Percentiles rank a stretch among this genome's conserved stretches.
Evolutionary conservation across 805 yeast species (phyloP).

Genomic region (Yamadazyma tumulicola): DNA sequence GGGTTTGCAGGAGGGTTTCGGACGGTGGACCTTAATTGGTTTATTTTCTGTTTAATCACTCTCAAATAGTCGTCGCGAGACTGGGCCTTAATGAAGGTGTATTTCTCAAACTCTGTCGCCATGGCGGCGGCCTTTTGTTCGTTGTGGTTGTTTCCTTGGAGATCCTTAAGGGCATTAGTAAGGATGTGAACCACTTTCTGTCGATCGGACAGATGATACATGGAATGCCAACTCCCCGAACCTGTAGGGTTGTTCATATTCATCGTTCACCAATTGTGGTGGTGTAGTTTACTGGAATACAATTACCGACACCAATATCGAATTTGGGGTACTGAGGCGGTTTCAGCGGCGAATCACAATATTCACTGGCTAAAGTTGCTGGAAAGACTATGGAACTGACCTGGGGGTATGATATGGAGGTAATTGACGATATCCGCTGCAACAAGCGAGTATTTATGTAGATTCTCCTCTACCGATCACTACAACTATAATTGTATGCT

Average conservation of each 20-base stretch:
- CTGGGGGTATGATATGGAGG: too few species aligned
- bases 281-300: too few species aligned
- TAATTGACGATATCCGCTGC: too few species aligned
- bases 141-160: conserved; percentile 31
- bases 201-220: conserved; percentile 30
- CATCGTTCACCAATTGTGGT: too few species aligned
- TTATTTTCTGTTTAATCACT: conserved; percentile 37
- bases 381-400: too few species aligned
- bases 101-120: conserved; percentile 71
- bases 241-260: background rate
- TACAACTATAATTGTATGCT: too few species aligned
- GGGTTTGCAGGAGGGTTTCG: conserved; percentile 6
- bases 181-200: conserved; percentile 40
- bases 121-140: conserved; percentile 36
- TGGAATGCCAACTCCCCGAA: conserved; percentile 21
- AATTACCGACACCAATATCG: too few species aligned
- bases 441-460: too few species aligned
- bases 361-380: too few species aligned
- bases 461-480: too few species aligned
- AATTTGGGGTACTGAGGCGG: too few species aligned
- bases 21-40: conserved; percentile 25
- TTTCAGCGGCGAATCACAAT: too few species aligned
- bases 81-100: conserved; percentile 55
- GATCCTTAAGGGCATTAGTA: conserved; percentile 33
- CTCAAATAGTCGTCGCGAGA: conserved; percentile 55